phyloP scores from a whole-genome alignment of 116 monocot species.

The Posidonia oceanica region DNA sequence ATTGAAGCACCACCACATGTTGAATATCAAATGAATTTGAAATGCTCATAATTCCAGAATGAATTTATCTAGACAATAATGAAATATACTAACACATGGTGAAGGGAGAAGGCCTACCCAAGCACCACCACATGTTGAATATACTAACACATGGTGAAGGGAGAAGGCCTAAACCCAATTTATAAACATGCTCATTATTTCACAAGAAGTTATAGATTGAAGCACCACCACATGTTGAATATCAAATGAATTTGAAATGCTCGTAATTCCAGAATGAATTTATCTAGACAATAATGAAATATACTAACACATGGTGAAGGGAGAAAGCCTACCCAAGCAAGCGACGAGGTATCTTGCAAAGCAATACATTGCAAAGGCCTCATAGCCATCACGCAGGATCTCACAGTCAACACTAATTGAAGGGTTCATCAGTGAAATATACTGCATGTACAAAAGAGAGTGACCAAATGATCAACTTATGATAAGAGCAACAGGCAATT shows the following conservation, averaged over 20 bases:
- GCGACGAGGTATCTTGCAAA: slow-evolving; percentile 73
- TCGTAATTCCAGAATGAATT: no score
- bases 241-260: no score
- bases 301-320: background rate
- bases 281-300: background rate
- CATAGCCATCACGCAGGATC: slow-evolving; percentile 67
- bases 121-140: no score
- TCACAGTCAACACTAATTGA: slow-evolving; percentile 50
- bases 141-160: background rate
- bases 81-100: background rate
- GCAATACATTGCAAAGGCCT: slow-evolving; percentile 77
- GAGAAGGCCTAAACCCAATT: background rate
- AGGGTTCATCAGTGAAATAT: slow-evolving; percentile 52
- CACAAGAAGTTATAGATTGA: no score
- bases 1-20: no score
- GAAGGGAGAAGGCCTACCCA: slow-evolving; percentile 29
- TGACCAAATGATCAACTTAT: background rate
- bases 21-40: no score
- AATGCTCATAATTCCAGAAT: no score
- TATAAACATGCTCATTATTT: no score
- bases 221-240: no score
- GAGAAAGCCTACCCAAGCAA: slow-evolving; percentile 48
- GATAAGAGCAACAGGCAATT: background rate
- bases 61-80: background rate
- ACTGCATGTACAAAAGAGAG: slow-evolving; percentile 22